These are phyloP conservation scores for Stenogyne calaminthoides DNA, from an alignment of 305 asterid genomes.

Conservation along the genomic window DNA sequence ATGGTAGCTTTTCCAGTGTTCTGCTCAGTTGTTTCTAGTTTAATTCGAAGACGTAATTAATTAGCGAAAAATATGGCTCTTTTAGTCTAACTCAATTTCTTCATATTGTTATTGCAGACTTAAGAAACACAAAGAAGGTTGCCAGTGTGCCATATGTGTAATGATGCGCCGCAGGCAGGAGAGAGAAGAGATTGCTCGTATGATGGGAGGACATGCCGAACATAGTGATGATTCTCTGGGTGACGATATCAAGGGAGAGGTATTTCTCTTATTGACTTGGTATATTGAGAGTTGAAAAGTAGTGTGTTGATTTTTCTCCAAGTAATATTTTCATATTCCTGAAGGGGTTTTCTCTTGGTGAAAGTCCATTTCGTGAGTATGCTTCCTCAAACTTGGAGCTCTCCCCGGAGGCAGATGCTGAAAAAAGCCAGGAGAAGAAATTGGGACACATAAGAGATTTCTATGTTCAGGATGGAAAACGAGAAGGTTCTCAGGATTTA, in stretches of 20 bases:
- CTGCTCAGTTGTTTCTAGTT: background rate
- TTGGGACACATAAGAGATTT: slow-evolving; percentile 50
- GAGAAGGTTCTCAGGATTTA: slow-evolving; percentile 55
- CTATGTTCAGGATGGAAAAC: slow-evolving; percentile 46
- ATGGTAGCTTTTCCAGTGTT: background rate
- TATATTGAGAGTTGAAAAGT: background rate
- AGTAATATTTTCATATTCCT: slow-evolving; percentile 25
- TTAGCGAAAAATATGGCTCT: background rate
- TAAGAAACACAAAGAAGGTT: slow-evolving; percentile 93
- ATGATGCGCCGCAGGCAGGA: slow-evolving; percentile 98
- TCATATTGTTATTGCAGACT: slow-evolving; percentile 63
- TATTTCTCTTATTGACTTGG: slow-evolving; percentile 30
- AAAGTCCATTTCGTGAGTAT: slow-evolving; percentile 75
- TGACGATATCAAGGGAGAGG: slow-evolving; percentile 70
- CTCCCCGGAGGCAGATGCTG: slow-evolving; percentile 54
- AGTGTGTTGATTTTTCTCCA: background rate
- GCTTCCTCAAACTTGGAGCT: slow-evolving; percentile 68
- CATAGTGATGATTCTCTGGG: slow-evolving; percentile 73
- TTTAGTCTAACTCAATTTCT: background rate
- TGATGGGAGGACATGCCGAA: slow-evolving; percentile 61
- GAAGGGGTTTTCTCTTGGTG: slow-evolving; percentile 61
- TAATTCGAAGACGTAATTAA: background rate
- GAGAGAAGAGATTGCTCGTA: slow-evolving; percentile 75
- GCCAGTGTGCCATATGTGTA: slow-evolving; percentile 93
- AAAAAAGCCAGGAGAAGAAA: slow-evolving; percentile 60